Evolutionary conservation across 345 rosid species (phyloP).

Genomic region (Alliaria petiolata): DNA sequence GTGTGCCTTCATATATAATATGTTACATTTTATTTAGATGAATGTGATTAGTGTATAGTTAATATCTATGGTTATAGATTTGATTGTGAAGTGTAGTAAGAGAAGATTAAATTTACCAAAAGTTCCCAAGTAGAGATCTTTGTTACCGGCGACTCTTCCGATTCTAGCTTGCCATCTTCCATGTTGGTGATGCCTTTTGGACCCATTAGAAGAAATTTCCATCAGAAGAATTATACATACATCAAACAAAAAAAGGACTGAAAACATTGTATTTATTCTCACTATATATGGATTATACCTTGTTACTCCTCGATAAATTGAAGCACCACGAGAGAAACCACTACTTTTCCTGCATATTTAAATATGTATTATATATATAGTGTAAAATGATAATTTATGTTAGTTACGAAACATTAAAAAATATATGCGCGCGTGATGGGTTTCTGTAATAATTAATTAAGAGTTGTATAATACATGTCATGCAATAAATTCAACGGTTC

Average conservation of each 20-base stretch:
- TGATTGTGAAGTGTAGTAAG: background rate
- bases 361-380: too few relatives aligned
- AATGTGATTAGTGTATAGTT: background rate
- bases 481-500: conserved; percentile 18
- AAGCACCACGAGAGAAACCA: conserved; percentile 97
- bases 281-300: conserved; percentile 43
- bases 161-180: conserved; percentile 99
- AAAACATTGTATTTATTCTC: background rate
- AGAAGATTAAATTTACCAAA: conserved; percentile 46
- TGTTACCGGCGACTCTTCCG: conserved; percentile 96
- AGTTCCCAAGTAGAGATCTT: conserved; percentile 91
- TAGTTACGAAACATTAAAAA: background rate
- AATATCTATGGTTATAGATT: background rate
- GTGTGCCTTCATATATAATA: conserved; percentile 49
- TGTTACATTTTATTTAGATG: background rate
- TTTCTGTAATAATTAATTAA: background rate
- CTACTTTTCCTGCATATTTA: conserved; percentile 70
- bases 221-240: background rate
- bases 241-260: background rate
- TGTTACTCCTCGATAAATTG: conserved; percentile 90
- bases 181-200: conserved; percentile 85
- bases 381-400: conserved; percentile 1
- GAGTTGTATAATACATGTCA: background rate
- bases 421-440: background rate
- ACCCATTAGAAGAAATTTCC: background rate